Evolutionary conservation across 1,139 yeast species (phyloP).

Genomic region (Suhomyces taliae): DNA sequence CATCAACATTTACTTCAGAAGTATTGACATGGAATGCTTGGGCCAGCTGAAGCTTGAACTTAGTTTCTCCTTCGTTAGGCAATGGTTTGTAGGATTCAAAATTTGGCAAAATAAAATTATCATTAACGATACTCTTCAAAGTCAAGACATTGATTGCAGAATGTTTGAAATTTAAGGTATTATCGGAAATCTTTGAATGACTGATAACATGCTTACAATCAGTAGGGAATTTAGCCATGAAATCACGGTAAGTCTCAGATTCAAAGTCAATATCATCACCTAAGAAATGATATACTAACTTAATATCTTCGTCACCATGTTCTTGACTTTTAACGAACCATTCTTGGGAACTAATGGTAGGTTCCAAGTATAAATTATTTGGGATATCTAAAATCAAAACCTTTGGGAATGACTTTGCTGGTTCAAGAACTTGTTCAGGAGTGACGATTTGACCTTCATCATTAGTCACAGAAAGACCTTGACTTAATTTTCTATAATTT

Average conservation of each 20-base stretch:
- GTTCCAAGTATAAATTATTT: constrained; percentile 45
- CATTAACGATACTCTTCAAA: constrained; percentile 55
- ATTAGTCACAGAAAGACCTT: constrained; percentile 58
- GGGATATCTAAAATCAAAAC: constrained; percentile 79
- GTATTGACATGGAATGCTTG: constrained; percentile 34
- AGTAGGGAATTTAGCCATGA: constrained; percentile 50
- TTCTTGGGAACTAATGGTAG: constrained; percentile 35
- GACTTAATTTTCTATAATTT: constrained; percentile 56
- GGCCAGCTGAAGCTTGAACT: constrained; percentile 29
- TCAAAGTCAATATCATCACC: constrained; percentile 62
- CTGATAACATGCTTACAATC: constrained; percentile 64
- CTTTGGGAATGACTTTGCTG: constrained; percentile 56
- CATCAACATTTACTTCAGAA: constrained; percentile 24
- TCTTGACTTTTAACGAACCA: constrained; percentile 26
- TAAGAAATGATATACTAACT: constrained; percentile 71
- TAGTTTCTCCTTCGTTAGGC: constrained; percentile 11
- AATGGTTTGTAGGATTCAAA: constrained; percentile 23
- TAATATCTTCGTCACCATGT: constrained; percentile 39
- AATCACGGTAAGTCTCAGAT: constrained; percentile 42
- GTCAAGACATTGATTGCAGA: constrained; percentile 56
- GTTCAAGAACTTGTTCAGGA: constrained; percentile 75
- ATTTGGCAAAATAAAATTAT: constrained; percentile 53
- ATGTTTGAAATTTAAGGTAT: constrained; percentile 58
- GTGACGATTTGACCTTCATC: constrained; percentile 57
- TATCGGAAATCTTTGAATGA: constrained; percentile 63